Base-by-base conservation (phyloP, 2,329 filamentous ascomycete species). In the Pseudonectria buxi region DNA sequence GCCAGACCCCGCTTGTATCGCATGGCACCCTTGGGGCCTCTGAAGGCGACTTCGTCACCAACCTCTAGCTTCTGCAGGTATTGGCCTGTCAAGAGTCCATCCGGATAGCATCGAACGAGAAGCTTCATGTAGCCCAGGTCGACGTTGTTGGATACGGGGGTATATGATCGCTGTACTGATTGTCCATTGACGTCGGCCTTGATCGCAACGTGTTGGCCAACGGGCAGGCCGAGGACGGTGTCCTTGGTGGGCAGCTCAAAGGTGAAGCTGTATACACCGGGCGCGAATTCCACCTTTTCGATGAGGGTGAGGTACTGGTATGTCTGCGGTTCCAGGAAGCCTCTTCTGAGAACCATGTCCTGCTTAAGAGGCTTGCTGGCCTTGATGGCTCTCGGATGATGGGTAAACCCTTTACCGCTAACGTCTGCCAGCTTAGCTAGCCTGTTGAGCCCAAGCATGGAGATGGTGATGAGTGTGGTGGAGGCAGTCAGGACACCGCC, bases 1-100 rank as follows among this genome's bases (percentile, higher is more conserved):
- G 57, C 60, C 1, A 67, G 54, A 1, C 60, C 61, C 14, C 58
- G 61, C 12, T 51, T 51, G 49, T 77, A 76, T 9, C 61, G 61
- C 70, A 77, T 75, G 2, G 70, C 65, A 9, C 74, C 74, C 50
- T 74, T 76, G 26, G 74, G 73, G 0, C 74, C 74, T 11, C 73
- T 64, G 49, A 78, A 67, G 3, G 64, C 55, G 3, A 76, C 65
- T 43, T 63, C 55, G 34, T 76, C 69, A 11, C 72, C 72, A 7
- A 70, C 39, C 1, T 65, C 36, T 3, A 78, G 59, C 28, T 59
- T 53, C 2, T 58, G 60, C 3, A 78, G 62, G 47, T 76, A 72
- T 11, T 58, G 55, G 2, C 62, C 64, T 0, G 72, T 74, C n/a
- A 75, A 55, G 25, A 61, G 53, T 18, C 74, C 73, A 30, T 71